Evolutionary conservation across 2,329 filamentous ascomycete genomes (phyloP).

Genomic region (Paramyrothecium sp.): DNA sequence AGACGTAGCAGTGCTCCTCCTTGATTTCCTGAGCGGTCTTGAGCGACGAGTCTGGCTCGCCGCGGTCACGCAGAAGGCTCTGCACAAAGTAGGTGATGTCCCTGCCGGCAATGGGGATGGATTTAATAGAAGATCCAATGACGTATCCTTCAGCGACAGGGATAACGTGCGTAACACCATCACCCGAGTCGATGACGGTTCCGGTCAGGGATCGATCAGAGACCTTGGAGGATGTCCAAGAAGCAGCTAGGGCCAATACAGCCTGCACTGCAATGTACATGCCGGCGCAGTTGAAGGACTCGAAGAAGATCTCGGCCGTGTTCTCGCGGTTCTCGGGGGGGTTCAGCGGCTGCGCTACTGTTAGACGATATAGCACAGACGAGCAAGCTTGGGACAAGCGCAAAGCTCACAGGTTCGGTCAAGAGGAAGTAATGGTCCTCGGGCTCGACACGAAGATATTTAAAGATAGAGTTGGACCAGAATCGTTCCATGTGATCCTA

Average conservation of each 20-base stretch:
- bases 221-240: slow-evolving; percentile 98
- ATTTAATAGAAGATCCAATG: slow-evolving; percentile 98
- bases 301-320: slow-evolving; percentile 98
- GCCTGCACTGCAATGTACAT: slow-evolving; percentile 99
- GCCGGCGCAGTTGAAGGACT: slow-evolving; percentile 99
- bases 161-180: slow-evolving; percentile 98
- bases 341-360: slow-evolving; percentile 72
- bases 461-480: slow-evolving; percentile 99
- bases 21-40: slow-evolving; percentile 99
- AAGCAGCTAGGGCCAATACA: slow-evolving; percentile 91
- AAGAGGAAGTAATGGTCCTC: slow-evolving; percentile 99
- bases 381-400: not conserved
- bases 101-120: slow-evolving; percentile 94
- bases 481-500: slow-evolving; percentile 99
- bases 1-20: slow-evolving; percentile 98
- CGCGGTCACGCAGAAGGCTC: slow-evolving; percentile 89
- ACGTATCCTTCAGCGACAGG: slow-evolving; percentile 98
- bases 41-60: slow-evolving; percentile 92
- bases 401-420: slow-evolving; percentile 80
- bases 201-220: slow-evolving; percentile 94
- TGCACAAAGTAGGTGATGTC: slow-evolving; percentile 99
- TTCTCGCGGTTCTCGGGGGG: slow-evolving; percentile 98
- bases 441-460: slow-evolving; percentile 95
- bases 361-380: slow-evolving; percentile 9
- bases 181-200: slow-evolving; percentile 97